Percentiles rank a stretch among this genome's conserved stretches.
Evolutionary conservation across 2,329 filamentous ascomycete genomes (phyloP).

Genomic region (Paecilomyces formosus): DNA sequence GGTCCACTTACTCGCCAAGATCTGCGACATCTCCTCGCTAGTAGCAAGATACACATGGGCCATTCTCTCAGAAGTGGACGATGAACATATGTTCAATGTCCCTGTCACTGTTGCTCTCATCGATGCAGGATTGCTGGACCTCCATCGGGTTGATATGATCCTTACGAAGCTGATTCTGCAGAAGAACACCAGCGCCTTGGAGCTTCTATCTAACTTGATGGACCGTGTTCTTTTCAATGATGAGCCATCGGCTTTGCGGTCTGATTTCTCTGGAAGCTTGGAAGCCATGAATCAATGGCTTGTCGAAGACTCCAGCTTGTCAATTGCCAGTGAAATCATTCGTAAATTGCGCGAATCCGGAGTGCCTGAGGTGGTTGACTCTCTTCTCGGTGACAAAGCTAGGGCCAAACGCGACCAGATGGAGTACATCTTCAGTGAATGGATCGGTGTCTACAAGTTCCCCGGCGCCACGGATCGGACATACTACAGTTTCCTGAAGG

Average conservation of each 20-base stretch:
- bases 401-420: slow-evolving; percentile 68
- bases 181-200: slow-evolving; percentile 63
- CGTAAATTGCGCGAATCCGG: slow-evolving; percentile 51
- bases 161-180: slow-evolving; percentile 65
- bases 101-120: slow-evolving; percentile 55
- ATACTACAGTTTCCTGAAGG: slow-evolving; percentile 69
- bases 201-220: slow-evolving; percentile 72
- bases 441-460: slow-evolving; percentile 75
- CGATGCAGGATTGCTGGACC: slow-evolving; percentile 52
- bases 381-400: slow-evolving; percentile 49
- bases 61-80: slow-evolving; percentile 45
- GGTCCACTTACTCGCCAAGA: slow-evolving; percentile 51
- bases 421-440: slow-evolving; percentile 94
- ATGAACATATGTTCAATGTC: slow-evolving; percentile 56
- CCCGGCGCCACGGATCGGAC: slow-evolving; percentile 67
- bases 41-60: slow-evolving; percentile 48
- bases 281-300: slow-evolving; percentile 79
- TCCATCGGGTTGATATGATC: slow-evolving; percentile 60
- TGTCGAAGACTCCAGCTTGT: slow-evolving; percentile 59
- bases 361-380: slow-evolving; percentile 48
- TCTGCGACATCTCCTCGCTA: slow-evolving; percentile 54
- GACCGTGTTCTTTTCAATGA: slow-evolving; percentile 73
- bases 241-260: slow-evolving; percentile 67
- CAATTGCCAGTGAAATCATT: slow-evolving; percentile 64
- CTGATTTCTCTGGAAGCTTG: slow-evolving; percentile 78